Evolutionary conservation across 306 rosid genomes (phyloP).

Genomic region (Cyclanthera cordifolia): DNA sequence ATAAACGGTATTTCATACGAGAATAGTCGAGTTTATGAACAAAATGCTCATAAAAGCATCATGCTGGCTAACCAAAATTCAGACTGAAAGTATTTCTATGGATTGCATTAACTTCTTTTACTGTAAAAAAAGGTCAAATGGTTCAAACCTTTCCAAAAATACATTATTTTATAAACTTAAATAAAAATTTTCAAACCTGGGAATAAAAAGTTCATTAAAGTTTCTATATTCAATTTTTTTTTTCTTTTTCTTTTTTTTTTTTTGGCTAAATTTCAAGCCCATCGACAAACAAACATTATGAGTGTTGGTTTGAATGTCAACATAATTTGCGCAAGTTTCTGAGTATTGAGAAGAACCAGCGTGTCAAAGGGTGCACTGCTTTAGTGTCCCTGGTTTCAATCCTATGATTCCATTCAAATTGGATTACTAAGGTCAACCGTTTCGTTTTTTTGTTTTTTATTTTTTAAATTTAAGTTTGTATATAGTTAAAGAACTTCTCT

Average conservation of each 20-base stretch:
- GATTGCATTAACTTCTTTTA: no score
- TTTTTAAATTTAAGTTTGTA: no score
- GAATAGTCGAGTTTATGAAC: no score
- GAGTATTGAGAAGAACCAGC: not conserved
- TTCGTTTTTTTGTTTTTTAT: no score
- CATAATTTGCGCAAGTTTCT: not conserved
- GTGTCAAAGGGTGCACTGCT: not conserved
- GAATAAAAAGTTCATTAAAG: not conserved
- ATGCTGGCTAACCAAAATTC: no score
- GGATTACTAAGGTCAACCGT: no score
- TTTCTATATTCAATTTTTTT: not conserved
- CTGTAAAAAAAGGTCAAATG: not conserved
- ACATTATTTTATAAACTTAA: not conserved
- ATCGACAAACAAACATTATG: not conserved
- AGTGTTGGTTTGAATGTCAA: not conserved
- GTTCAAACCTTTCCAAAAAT: not conserved
- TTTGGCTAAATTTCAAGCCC: not conserved
- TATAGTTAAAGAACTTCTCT: no score
- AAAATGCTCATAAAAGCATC: no score
- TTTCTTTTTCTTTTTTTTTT: no score
- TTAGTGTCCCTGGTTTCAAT: not conserved
- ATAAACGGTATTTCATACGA: no score
- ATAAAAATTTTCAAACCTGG: not conserved
- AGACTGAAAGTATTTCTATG: no score
- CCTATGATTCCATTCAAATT: conserved; percentile 5